Conservation (phyloP, 2,329 filamentous ascomycete genomes). For the Botrytis porri region DNA sequence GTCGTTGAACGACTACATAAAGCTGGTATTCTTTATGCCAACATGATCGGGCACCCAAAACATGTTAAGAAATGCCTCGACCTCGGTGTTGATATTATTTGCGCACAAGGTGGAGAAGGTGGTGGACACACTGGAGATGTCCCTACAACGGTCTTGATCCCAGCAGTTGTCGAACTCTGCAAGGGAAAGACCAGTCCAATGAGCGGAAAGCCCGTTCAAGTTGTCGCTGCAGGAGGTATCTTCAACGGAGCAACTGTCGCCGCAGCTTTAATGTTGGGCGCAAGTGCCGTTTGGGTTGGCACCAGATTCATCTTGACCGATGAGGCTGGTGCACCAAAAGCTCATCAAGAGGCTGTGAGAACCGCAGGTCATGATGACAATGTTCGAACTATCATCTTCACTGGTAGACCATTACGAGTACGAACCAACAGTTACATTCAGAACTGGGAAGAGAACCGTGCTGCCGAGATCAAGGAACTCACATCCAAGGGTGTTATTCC, state of each 20-base stretch:
- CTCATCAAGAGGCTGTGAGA: conserved; percentile 92
- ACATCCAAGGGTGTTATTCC: conserved; percentile 87
- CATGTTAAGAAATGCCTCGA: conserved; percentile 96
- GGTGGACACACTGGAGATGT: conserved; percentile 96
- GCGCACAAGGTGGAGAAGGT: conserved; percentile 95
- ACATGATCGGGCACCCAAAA: conserved; percentile 99
- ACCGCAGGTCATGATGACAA: conserved; percentile 95
- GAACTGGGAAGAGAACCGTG: conserved; percentile 90
- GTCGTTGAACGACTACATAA: conserved; percentile 90
- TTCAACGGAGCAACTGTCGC: conserved; percentile 90
- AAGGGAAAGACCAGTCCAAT: conserved; percentile 80
- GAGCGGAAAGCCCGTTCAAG: conserved; percentile 83
- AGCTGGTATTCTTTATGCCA: conserved; percentile 92
- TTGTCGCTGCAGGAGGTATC: conserved; percentile 90
- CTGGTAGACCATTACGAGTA: conserved; percentile 89
- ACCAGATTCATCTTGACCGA: conserved; percentile 92
- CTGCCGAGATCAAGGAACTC: conserved; percentile 86
- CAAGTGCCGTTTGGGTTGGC: conserved; percentile 90
- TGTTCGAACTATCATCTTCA: conserved; percentile 97
- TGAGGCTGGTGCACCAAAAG: conserved; percentile 88
- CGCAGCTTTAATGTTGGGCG: conserved; percentile 88
- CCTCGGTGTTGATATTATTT: conserved; percentile 91
- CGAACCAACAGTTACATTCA: conserved; percentile 90
- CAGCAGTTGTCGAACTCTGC: conserved; percentile 79
- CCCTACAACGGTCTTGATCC: conserved; percentile 85